Conservation (phyloP, 371 early-diverging fungal species). For the Mucor saturninus region DNA sequence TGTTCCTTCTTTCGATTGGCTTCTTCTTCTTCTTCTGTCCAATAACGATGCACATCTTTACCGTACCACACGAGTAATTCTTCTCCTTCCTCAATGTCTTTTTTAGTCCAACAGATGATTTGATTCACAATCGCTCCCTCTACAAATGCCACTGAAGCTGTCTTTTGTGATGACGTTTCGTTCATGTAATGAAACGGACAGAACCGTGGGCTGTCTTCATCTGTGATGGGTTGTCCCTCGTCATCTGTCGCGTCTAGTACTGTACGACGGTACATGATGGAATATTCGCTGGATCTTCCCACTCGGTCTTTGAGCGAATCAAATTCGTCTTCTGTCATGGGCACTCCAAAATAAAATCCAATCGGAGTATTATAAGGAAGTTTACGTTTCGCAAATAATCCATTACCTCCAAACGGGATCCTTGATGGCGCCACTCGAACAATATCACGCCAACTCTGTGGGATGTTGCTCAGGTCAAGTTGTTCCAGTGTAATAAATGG, state of each 20-base stretch:
- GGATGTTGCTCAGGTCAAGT: constrained; percentile 31
- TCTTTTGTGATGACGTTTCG: constrained; percentile 62
- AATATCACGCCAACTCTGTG: constrained; percentile 58
- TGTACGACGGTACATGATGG: constrained; percentile 81
- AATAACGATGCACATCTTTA: constrained; percentile 44
- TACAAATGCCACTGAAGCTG: constrained; percentile 48
- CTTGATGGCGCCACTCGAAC: constrained; percentile 27
- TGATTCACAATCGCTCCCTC: constrained; percentile 66
- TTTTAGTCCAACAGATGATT: constrained; percentile 77
- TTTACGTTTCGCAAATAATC: constrained; percentile 76
- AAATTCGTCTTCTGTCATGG: constrained; percentile 85
- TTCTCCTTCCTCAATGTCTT: constrained; percentile 71
- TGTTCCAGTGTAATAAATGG: constrained; percentile 16
- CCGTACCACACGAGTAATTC: constrained; percentile 88
- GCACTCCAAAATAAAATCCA: constrained; percentile 93
- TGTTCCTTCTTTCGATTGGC: constrained; percentile 1
- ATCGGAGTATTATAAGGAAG: constrained; percentile 74
- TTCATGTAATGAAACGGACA: constrained; percentile 95
- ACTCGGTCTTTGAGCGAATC: constrained; percentile 83
- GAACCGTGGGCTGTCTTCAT: constrained; percentile 64
- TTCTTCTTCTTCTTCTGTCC: constrained; percentile 22
- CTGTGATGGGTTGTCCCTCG: constrained; percentile 68
- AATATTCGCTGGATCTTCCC: constrained; percentile 68
- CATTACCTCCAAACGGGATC: constrained; percentile 60
- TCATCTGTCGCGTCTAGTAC: constrained; percentile 77